Base-by-base conservation (phyloP, 179 eudicot species). In the Patellifolia procumbens region DNA sequence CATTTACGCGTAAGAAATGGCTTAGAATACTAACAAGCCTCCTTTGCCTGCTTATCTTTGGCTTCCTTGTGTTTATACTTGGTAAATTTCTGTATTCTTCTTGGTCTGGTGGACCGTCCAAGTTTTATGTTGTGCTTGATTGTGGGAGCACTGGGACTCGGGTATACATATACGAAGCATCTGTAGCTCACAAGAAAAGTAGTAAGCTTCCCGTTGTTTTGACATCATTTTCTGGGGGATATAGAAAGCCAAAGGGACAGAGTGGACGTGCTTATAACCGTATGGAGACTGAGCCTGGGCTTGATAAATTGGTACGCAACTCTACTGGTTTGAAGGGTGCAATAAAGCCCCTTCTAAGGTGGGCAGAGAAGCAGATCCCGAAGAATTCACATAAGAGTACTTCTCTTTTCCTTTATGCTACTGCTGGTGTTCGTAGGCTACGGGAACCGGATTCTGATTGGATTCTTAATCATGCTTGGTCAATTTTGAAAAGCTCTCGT, bases 121-220 rank as follows among this genome's bases (percentile, higher is more conserved):
- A 87, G 82, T 96, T 63, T 79, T 94, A 88, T 81, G 96, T 96
- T 59, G 92, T 96, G 39, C 92, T 96, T 71, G 99, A 96, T 84
- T 90, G 94, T 77, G 99, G 99, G 67, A 96, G 99, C 85, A 96
- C 99, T 5, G 98, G 99, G 28, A 91, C 99, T 48, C 91, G 99
- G 37, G 90, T 93, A 78, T 93, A 85, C 85, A 89, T 96, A 67
- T 96, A 91, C 78, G 85, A 90, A 87, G 97, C 94, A 24, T 86
- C 90, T 42, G 60, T 85, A 8, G 89, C 89, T 80, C 74, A 84
- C 79, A 82, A 88, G 58, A 91, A 87, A 70, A 83, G 82, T 66
- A 79, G 84, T n/a, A 86, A 80, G 78, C 91, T 96, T n/a, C 99
- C 99, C 55, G 87, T 96, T 78, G 79, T 82, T 53, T 77, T 96